Evolutionary conservation across 495 filamentous ascomycete species (phyloP).

Genomic region (Staphylotrichum tortipilum): DNA sequence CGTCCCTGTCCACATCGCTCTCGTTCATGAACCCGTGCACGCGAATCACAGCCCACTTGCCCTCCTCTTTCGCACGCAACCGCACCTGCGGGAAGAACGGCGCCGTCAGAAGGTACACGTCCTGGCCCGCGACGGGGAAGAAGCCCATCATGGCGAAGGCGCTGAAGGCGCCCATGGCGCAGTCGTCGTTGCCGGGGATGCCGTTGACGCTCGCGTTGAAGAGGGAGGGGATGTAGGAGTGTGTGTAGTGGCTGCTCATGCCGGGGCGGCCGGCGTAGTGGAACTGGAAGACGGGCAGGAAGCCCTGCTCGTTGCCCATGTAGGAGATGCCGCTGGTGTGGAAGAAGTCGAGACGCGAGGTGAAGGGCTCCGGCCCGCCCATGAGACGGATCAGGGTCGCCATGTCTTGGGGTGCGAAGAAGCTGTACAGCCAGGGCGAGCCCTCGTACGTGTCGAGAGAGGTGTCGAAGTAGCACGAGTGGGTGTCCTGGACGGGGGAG

Average conservation of each 20-base stretch:
- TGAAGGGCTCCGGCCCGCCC: slow-evolving; percentile 51
- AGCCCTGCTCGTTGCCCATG: slow-evolving; percentile 66
- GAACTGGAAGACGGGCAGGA: slow-evolving; percentile 64
- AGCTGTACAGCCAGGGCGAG: slow-evolving; percentile 61
- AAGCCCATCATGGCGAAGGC: slow-evolving; percentile 64
- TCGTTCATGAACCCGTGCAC: slow-evolving; percentile 51
- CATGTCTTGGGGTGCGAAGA: slow-evolving; percentile 69
- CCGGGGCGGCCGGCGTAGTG: slow-evolving; percentile 63
- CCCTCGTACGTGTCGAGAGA: slow-evolving; percentile 62
- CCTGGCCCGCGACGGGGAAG: slow-evolving; percentile 65
- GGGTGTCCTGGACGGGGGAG: slow-evolving; percentile 37
- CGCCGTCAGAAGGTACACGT: slow-evolving; percentile 62
- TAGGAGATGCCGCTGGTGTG: slow-evolving; percentile 57
- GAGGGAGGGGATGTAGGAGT: slow-evolving; percentile 56
- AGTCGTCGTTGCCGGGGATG: slow-evolving; percentile 69
- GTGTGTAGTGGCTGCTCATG: slow-evolving; percentile 50
- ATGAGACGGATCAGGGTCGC: slow-evolving; percentile 47
- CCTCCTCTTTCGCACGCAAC: slow-evolving; percentile 28
- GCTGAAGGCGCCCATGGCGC: slow-evolving; percentile 65
- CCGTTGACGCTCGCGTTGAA: slow-evolving; percentile 56
- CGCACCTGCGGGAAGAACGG: slow-evolving; percentile 58
- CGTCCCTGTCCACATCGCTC: slow-evolving; percentile 49
- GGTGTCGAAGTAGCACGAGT: slow-evolving; percentile 47
- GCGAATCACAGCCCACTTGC: slow-evolving; percentile 49
- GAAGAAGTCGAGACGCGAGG: slow-evolving; percentile 53